Percentiles rank a stretch among this genome's conserved stretches.
Evolutionary conservation across 116 monocot species (phyloP).

Genomic region (Zostera marina): DNA sequence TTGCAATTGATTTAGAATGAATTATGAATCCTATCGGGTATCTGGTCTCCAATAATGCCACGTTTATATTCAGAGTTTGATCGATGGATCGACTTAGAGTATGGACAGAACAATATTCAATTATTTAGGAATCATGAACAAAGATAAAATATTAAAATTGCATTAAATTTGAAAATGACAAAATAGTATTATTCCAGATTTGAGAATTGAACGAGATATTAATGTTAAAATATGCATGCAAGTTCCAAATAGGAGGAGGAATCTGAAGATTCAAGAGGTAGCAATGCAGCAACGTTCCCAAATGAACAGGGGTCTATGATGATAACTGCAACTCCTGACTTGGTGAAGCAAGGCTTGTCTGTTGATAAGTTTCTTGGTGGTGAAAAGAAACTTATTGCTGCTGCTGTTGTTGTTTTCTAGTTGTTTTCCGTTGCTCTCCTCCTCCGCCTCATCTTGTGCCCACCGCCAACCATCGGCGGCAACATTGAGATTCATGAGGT

Average conservation of each 20-base stretch:
- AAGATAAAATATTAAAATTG: too few species aligned
- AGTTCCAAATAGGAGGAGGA: background rate
- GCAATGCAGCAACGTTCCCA: conserved; percentile 44
- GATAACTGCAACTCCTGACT: conserved; percentile 37
- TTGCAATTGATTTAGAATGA: too few species aligned
- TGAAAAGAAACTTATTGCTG: conserved; percentile 12
- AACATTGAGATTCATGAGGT: too few species aligned
- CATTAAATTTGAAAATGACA: background rate
- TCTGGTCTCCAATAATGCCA: too few species aligned
- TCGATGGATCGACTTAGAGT: too few species aligned
- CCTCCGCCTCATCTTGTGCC: background rate
- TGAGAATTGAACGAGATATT: too few species aligned
- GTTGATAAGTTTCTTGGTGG: conserved; percentile 15
- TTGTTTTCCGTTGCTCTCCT: background rate
- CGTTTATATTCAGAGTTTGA: too few species aligned
- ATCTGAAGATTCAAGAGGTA: conserved; percentile 8
- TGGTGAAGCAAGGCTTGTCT: conserved; percentile 24
- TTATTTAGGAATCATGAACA: too few species aligned
- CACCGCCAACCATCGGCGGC: conserved; percentile 3
- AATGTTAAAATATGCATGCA: background rate
- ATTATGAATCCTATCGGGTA: too few species aligned
- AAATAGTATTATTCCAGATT: too few species aligned
- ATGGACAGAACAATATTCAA: too few species aligned
- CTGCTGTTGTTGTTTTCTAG: background rate
- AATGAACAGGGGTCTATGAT: conserved; percentile 29